A percentile compares a stretch with the other conserved stretches of the same genome.
These are phyloP conservation scores for Tuber umbilicatum DNA, from an alignment of 495 filamentous ascomycete species.

Conservation along the genomic window DNA sequence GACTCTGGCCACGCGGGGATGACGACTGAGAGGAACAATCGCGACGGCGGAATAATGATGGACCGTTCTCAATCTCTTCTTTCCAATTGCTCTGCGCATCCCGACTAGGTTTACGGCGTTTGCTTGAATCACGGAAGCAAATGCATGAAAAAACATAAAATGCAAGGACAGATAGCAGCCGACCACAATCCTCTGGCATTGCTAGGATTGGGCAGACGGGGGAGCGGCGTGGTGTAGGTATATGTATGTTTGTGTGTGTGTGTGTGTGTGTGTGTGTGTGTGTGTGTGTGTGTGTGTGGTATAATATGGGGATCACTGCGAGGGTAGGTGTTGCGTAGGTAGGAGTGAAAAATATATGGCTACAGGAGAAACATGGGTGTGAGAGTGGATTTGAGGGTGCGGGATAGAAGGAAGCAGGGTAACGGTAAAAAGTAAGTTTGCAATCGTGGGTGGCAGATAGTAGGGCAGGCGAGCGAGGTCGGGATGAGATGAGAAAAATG, in stretches of 20 bases:
- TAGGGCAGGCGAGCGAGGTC: neutral
- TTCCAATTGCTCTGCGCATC: constrained; percentile 21
- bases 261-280: neutral
- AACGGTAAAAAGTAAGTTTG: neutral
- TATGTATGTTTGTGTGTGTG: neutral
- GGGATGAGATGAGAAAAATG: neutral
- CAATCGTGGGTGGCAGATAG: neutral
- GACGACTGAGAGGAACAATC: constrained; percentile 16
- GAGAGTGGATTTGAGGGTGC: neutral
- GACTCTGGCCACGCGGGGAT: constrained; percentile 8
- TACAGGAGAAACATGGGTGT: neutral
- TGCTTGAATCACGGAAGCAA: constrained; percentile 15
- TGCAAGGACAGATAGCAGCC: constrained; percentile 31
- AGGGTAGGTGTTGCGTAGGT: neutral
- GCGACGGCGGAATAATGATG: constrained; percentile 21
- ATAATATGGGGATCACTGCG: neutral
- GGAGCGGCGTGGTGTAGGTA: neutral
- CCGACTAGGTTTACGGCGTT: constrained; percentile 17
- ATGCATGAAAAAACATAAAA: constrained; percentile 32
- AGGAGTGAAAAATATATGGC: neutral
- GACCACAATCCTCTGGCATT: constrained; percentile 29
- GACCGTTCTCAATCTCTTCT: constrained; percentile 30
- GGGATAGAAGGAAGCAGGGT: neutral
- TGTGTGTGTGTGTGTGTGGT: neutral
- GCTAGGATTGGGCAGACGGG: constrained; percentile 6